Base-by-base conservation (phyloP, 148 eudicot species). In the Amaranthus cruentus region DNA sequence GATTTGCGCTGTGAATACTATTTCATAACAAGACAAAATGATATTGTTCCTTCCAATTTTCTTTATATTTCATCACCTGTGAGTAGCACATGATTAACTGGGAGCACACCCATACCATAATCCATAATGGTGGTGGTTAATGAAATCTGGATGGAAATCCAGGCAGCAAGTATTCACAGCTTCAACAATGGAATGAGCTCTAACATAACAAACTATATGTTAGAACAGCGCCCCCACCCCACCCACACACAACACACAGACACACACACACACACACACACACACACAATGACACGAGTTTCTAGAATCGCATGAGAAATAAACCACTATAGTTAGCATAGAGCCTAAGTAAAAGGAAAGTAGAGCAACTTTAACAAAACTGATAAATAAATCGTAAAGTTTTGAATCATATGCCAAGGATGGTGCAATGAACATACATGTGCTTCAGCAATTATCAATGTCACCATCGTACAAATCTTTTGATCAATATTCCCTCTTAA, bases 401-500 rank as follows among this genome's bases (percentile, higher is more conserved):
- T 51, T 67, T 6, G 8, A 38, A 15, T 6, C 8, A 61, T 67
- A 51, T 72, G 60, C 49, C 62, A 68, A 73, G 57, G 55, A 66
- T 47, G 55, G 71, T n/a, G 68, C 59, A 68, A 51, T 47, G 47
- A 75, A 51, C 84, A 68, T 18, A 95, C 99, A 93, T 88, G 89
- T 56, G 99, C 97, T 80, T 88, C 97, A 18, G 91, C 88, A 64
- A 95, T 80, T 46, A 88, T 78, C 73, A 95, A 48, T 21, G 97
- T 87, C 64, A 92, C 88, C 97, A 95, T 87, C 47, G 82, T 65
- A 74, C 84, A 82, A 49, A 73, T 72, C 75, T 86, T 90, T 85
- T 76, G 82, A 78, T 79, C 85, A 65, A 77, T 67, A 73, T 75
- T 75, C 74, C 90, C 94, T 83, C 80, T 87, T 80, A 90, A 63